Base-by-base conservation (phyloP, 192 early-diverging fungal genomes). In the Spizellomyces sp. region DNA sequence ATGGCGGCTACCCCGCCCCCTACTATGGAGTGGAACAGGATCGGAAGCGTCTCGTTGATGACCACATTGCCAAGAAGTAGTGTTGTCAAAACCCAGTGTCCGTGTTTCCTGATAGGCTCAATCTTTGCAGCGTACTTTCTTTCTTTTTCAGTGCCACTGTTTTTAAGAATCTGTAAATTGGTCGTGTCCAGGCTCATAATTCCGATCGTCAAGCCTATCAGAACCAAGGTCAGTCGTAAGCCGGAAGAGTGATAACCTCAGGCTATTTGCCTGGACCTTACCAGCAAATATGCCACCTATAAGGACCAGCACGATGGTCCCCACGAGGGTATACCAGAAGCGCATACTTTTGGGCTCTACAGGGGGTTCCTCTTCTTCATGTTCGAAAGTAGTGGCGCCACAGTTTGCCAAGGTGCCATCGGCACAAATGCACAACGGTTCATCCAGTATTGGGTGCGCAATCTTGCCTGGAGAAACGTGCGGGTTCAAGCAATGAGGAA, bases 41-140 rank as follows among this genome's bases (percentile, higher is more conserved):
- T 93, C 6, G 94, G 94, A 67, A 96, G 81, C 9, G 75, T 71
- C 43, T 99, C 97, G 80, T 99, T 99, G 48, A 98, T 87, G 45
- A 99, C 82, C 2, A 95, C 95, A 80, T 99, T 99, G 10, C 90
- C 91, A 50, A 99, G 74, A 12, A 99, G 77, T 44, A 99, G 77
- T 9, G 96, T 96, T 1, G 96, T 94, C 36, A 99, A 80, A 9
- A 99, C 88, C 94, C 95, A 93, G 70, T 98, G 96, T 3, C 88
- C 89, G 77, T 94, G 90, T 80, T 91, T 93, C 44, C 95, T 83
- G 65, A 96, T 90, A 21, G 95, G 95, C 73, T 86, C 83, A 67
- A 97, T 95, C n/a, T 87, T 78, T 9, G 75, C 85, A 0, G 97
- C 97, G 68, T 94, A 90, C 17, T 64, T 75, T 50, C 84, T 83